Evolutionary conservation across 1,284 basidiomycete genomes (phyloP).

Genomic region (Trichosporon ovoides): DNA sequence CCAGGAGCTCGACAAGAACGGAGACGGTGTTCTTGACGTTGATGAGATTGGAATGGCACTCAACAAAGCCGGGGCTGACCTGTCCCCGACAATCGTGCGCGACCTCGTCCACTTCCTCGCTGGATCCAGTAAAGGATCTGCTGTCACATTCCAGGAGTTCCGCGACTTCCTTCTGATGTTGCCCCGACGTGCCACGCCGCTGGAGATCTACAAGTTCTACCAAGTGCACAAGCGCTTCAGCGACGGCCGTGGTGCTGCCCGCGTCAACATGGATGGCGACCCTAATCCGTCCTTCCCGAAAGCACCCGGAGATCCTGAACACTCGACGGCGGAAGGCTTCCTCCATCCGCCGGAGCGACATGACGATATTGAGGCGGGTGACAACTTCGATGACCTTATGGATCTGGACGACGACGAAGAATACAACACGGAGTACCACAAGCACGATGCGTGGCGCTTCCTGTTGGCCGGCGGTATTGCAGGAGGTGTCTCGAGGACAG

Average conservation of each 20-base stretch:
- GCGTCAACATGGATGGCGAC: slow-evolving; percentile 81
- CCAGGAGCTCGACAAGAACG: slow-evolving; percentile 78
- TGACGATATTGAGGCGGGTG: slow-evolving; percentile 41
- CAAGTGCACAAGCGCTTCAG: slow-evolving; percentile 66
- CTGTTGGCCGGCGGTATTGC: slow-evolving; percentile 90
- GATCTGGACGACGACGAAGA: slow-evolving; percentile 60
- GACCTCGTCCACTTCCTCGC: slow-evolving; percentile 73
- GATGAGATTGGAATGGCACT: slow-evolving; percentile 66
- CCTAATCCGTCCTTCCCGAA: slow-evolving; percentile 46
- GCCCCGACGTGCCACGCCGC: slow-evolving; percentile 70
- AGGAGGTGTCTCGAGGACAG: slow-evolving; percentile 89
- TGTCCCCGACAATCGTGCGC: slow-evolving; percentile 60
- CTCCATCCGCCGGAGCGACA: slow-evolving; percentile 25
- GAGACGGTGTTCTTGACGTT: slow-evolving; percentile 72
- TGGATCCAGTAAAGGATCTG: slow-evolving; percentile 50
- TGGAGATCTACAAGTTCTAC: slow-evolving; percentile 76
- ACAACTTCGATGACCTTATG: slow-evolving; percentile 50
- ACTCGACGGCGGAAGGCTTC: slow-evolving; percentile 27
- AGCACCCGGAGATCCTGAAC: slow-evolving; percentile 22
- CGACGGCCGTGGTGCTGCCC: slow-evolving; percentile 68
- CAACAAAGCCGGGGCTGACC: slow-evolving; percentile 64
- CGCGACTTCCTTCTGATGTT: slow-evolving; percentile 82
- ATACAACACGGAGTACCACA: slow-evolving; percentile 61
- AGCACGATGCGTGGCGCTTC: slow-evolving; percentile 76
- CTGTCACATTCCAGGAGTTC: slow-evolving; percentile 76